These are phyloP conservation scores for Chaetomium sp. DNA, from an alignment of 2,329 filamentous ascomycete species.

Conservation along the genomic window DNA sequence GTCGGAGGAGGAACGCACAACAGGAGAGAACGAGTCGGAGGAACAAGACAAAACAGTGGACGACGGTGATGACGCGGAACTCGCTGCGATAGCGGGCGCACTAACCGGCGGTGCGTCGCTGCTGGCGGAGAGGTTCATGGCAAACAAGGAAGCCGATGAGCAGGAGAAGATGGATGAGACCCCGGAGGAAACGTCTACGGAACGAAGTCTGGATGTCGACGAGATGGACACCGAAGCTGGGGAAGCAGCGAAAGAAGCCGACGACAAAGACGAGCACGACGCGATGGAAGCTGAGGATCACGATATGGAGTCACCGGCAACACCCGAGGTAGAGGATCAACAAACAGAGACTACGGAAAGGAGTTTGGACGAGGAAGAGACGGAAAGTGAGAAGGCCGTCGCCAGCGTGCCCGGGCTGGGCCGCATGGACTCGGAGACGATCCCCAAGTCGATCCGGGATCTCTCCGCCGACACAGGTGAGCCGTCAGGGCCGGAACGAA, in stretches of 20 bases:
- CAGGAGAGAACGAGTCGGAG: constrained; percentile 20
- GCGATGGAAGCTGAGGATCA: background rate
- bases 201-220: background rate
- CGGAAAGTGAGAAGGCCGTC: background rate
- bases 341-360: background rate
- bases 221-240: background rate
- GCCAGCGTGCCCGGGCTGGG: constrained; percentile 18
- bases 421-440: constrained; percentile 28
- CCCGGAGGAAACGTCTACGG: background rate
- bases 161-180: background rate
- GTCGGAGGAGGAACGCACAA: constrained; percentile 32
- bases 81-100: background rate
- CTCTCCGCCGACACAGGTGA: constrained; percentile 8
- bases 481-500: background rate
- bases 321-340: background rate
- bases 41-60: constrained; percentile 7
- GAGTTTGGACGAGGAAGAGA: background rate
- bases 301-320: background rate
- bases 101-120: too few relatives aligned
- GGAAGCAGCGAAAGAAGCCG: too few relatives aligned
- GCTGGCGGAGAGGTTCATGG: too few relatives aligned
- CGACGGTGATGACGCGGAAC: background rate
- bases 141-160: background rate
- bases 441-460: constrained; percentile 22
- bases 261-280: too few relatives aligned